These are phyloP conservation scores for Solanum microdontum DNA, from an alignment of 257 asterid genomes.

Conservation along the genomic window DNA sequence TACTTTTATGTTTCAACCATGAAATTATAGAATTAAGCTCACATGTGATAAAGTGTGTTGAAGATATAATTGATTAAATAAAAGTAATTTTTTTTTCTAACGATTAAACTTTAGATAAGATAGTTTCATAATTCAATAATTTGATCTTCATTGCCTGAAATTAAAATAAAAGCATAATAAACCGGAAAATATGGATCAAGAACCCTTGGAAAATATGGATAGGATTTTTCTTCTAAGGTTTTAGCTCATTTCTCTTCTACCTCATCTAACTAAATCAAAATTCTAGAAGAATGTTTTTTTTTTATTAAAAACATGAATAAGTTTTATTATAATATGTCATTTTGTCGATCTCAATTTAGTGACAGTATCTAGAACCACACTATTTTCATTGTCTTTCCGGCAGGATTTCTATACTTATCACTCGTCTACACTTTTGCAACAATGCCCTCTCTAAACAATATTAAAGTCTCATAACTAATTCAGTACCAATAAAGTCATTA, in stretches of 20 bases:
- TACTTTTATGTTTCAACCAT: background rate
- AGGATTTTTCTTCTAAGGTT: background rate
- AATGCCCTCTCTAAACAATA: background rate
- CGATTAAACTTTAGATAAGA: background rate
- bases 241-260: background rate
- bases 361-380: background rate
- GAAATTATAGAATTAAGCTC: background rate
- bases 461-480: background rate
- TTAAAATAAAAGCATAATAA: background rate
- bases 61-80: background rate
- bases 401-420: too few relatives aligned
- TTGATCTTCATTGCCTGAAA: background rate
- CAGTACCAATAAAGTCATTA: background rate
- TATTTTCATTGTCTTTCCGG: background rate
- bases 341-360: background rate
- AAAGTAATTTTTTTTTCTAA: fast-evolving
- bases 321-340: background rate
- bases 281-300: background rate
- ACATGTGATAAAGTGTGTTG: background rate
- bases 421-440: background rate
- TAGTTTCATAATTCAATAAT: background rate
- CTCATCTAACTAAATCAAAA: background rate
- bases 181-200: background rate
- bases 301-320: too few relatives aligned
- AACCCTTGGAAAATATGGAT: background rate